phyloP scores from a whole-genome alignment of 331 rosid genomes.

The Acacia concinna region DNA sequence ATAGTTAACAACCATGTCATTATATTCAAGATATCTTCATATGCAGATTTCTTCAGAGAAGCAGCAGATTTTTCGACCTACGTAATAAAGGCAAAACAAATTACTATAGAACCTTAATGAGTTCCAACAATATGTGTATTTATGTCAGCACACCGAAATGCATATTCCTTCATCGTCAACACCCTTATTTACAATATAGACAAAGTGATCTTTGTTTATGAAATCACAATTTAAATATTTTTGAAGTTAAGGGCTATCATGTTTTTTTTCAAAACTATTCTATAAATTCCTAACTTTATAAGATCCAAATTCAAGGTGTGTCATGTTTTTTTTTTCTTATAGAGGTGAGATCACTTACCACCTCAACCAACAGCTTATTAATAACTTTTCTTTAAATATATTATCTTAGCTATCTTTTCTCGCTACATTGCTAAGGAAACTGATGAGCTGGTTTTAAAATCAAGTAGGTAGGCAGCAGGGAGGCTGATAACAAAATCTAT shows the following conservation, averaged over 20 bases:
- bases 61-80: slow-evolving; percentile 43
- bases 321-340: too few relatives aligned
- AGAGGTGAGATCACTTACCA: too few relatives aligned
- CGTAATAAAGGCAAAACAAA: neutral
- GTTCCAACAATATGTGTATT: neutral
- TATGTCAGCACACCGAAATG: too few relatives aligned
- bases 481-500: slow-evolving; percentile 6
- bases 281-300: neutral
- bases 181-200: too few relatives aligned
- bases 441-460: slow-evolving; percentile 36
- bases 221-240: neutral
- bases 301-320: too few relatives aligned
- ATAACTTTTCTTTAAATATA: too few relatives aligned
- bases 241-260: neutral
- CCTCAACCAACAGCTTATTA: too few relatives aligned
- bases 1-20: neutral
- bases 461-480: slow-evolving; percentile 54
- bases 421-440: neutral
- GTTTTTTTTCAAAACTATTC: neutral
- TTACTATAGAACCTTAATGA: neutral
- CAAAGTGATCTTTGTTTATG: neutral
- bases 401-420: neutral
- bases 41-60: slow-evolving; percentile 41
- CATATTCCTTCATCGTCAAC: too few relatives aligned
- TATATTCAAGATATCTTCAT: slow-evolving; percentile 25